These are phyloP conservation scores for Candida manassasensis DNA, from an alignment of 805 yeast genomes.

Conservation along the genomic window DNA sequence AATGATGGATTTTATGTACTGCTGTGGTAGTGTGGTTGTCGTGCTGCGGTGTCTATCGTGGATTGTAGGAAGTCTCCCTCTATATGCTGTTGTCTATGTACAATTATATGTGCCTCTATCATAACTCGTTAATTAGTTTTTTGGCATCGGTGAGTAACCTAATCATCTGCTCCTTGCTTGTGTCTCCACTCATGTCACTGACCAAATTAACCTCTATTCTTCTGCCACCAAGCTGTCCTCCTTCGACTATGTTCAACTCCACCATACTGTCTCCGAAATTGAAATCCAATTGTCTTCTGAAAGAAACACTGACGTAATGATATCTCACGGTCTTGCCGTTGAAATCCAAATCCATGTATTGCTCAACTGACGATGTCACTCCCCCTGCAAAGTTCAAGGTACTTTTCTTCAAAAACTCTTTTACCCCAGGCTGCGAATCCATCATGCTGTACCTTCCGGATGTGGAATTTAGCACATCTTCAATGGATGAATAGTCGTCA, in stretches of 20 bases:
- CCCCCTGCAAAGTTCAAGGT: slow-evolving; percentile 39
- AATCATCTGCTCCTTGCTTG: slow-evolving; percentile 19
- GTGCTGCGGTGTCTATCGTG: no score
- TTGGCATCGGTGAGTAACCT: slow-evolving; percentile 20
- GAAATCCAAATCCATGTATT: slow-evolving; percentile 33
- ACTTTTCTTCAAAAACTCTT: slow-evolving; percentile 33
- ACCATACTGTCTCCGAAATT: slow-evolving; percentile 29
- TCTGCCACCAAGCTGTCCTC: slow-evolving; percentile 57
- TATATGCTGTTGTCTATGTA: neutral
- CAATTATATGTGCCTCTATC: neutral
- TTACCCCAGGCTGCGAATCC: slow-evolving; percentile 38
- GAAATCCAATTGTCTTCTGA: slow-evolving; percentile 43
- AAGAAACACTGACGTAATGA: slow-evolving; percentile 38
- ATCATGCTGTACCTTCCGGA: slow-evolving; percentile 25
- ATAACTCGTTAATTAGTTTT: slow-evolving; percentile 2
- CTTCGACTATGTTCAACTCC: slow-evolving; percentile 47
- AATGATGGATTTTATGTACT: no score
- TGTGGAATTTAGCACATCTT: slow-evolving; percentile 12
- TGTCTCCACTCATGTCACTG: slow-evolving; percentile 24
- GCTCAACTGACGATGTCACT: slow-evolving; percentile 31
- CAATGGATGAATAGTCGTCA: neutral
- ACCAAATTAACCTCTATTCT: slow-evolving; percentile 46
- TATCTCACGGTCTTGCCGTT: slow-evolving; percentile 38
- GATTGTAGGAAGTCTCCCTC: neutral
- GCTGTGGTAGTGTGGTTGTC: no score